A percentile compares a stretch with the other conserved stretches of the same genome.
phyloP scores from a whole-genome alignment of 495 filamentous ascomycete genomes.

The Aspergillus indologenus region DNA sequence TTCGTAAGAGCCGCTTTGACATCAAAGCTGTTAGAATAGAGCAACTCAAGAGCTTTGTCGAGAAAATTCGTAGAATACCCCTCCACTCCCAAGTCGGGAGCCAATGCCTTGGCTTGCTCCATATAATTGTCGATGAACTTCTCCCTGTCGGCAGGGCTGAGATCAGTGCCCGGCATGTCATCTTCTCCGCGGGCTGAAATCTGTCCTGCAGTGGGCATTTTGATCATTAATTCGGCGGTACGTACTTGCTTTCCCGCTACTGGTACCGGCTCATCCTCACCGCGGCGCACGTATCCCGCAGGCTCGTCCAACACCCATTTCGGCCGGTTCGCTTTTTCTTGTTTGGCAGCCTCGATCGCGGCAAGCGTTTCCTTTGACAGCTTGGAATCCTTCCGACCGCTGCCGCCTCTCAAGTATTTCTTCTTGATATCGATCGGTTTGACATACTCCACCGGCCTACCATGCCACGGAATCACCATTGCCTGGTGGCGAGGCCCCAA shows the following conservation, averaged over 20 bases:
- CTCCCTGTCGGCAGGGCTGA: constrained; percentile 44
- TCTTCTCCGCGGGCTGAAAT: constrained; percentile 47
- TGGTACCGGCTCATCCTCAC: constrained; percentile 63
- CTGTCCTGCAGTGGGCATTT: constrained; percentile 49
- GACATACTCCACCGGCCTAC: constrained; percentile 80
- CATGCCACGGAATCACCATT: constrained; percentile 77
- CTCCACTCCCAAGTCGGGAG: constrained; percentile 61
- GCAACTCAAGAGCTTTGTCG: constrained; percentile 75
- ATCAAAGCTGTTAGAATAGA: constrained; percentile 71
- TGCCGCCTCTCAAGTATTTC: constrained; percentile 58
- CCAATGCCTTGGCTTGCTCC: constrained; percentile 58
- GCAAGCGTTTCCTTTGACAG: constrained; percentile 74
- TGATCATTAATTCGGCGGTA: constrained; percentile 53
- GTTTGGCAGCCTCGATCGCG: constrained; percentile 74
- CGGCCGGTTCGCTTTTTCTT: constrained; percentile 73
- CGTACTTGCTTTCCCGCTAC: constrained; percentile 49
- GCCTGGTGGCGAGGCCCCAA: constrained; percentile 92
- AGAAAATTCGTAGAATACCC: constrained; percentile 79
- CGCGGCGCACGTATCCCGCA: constrained; percentile 75
- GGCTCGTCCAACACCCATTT: constrained; percentile 94
- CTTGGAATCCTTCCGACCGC: constrained; percentile 67
- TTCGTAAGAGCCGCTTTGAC: constrained; percentile 67
- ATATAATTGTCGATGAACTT: constrained; percentile 71
- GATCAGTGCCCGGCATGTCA: constrained; percentile 39
- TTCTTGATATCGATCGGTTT: constrained; percentile 86